These are phyloP conservation scores for Leptographium procerum DNA, from an alignment of 2,329 filamentous ascomycete genomes.

Conservation along the genomic window DNA sequence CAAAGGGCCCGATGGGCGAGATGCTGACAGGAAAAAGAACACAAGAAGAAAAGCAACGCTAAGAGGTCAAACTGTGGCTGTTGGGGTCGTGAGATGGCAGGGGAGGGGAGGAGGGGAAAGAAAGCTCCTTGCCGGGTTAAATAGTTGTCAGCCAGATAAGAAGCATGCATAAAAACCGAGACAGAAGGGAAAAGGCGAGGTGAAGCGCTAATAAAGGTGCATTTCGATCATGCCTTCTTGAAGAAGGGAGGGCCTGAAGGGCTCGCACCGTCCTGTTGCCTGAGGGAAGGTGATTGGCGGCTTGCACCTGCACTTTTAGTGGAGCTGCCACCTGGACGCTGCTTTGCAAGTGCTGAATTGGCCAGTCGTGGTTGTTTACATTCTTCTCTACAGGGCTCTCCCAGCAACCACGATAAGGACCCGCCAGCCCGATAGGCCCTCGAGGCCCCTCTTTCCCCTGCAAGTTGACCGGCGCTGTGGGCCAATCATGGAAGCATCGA, in stretches of 20 bases:
- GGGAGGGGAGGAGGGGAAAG: not conserved
- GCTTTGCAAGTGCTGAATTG: not conserved
- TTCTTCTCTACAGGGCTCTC: not conserved
- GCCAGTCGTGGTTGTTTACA: constrained; percentile 1
- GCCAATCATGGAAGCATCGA: not conserved
- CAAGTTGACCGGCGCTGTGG: not conserved
- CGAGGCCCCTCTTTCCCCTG: not conserved
- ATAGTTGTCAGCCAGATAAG: not conserved
- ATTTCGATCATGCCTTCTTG: not conserved
- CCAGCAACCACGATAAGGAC: constrained; percentile 1
- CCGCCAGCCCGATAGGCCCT: too few species aligned
- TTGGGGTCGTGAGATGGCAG: not conserved
- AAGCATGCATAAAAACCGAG: not conserved
- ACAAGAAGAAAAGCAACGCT: not conserved
- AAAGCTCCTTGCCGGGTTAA: not conserved
- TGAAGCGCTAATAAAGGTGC: not conserved
- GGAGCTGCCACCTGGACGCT: not conserved
- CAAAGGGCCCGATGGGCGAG: too few species aligned
- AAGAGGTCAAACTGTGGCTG: not conserved
- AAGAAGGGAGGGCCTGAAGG: not conserved
- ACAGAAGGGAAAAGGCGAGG: not conserved
- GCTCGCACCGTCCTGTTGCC: too few species aligned
- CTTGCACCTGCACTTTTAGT: not conserved
- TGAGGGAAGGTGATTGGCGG: not conserved
- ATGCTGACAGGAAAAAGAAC: not conserved